These are phyloP conservation scores for Parasitella parasitica DNA, from an alignment of 371 early-diverging fungal genomes.

Conservation along the genomic window DNA sequence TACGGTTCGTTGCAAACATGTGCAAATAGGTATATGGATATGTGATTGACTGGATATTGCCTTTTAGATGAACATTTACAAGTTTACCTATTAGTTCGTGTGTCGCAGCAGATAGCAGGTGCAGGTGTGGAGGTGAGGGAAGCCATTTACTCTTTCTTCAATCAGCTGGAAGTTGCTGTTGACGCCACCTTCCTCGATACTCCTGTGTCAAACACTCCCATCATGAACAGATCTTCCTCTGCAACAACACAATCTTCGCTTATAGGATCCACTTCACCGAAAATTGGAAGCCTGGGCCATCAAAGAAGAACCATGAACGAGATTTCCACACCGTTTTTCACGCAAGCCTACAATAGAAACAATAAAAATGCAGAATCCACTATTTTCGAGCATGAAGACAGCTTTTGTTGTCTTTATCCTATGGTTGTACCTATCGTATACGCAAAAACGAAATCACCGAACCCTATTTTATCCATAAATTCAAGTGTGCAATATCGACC, in stretches of 20 bases:
- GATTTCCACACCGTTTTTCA: conserved; percentile 51
- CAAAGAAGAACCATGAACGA: conserved; percentile 16
- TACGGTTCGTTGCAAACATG: conserved; percentile 21
- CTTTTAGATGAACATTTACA: conserved; percentile 41
- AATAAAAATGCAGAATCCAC: conserved; percentile 50
- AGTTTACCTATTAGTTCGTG: conserved; percentile 33
- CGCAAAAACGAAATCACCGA: conserved; percentile 44
- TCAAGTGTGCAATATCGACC: conserved; percentile 53
- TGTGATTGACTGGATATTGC: background rate
- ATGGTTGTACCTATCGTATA: conserved; percentile 60
- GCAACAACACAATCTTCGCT: conserved; percentile 25
- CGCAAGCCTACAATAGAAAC: conserved; percentile 55
- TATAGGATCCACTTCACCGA: conserved; percentile 34
- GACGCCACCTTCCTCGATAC: conserved; percentile 57
- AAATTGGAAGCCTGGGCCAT: conserved; percentile 6
- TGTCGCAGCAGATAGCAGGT: conserved; percentile 34
- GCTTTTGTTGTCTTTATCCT: conserved; percentile 56
- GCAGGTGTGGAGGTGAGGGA: conserved; percentile 32
- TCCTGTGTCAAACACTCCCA: background rate
- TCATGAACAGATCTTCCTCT: conserved; percentile 19
- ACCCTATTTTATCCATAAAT: conserved; percentile 38
- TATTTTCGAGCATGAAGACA: conserved; percentile 46
- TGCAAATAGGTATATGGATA: background rate
- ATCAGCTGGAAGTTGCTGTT: conserved; percentile 59
- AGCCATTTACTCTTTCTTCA: conserved; percentile 41